Base-by-base conservation (phyloP, 495 filamentous ascomycete genomes). In the Thozetella sp. region DNA sequence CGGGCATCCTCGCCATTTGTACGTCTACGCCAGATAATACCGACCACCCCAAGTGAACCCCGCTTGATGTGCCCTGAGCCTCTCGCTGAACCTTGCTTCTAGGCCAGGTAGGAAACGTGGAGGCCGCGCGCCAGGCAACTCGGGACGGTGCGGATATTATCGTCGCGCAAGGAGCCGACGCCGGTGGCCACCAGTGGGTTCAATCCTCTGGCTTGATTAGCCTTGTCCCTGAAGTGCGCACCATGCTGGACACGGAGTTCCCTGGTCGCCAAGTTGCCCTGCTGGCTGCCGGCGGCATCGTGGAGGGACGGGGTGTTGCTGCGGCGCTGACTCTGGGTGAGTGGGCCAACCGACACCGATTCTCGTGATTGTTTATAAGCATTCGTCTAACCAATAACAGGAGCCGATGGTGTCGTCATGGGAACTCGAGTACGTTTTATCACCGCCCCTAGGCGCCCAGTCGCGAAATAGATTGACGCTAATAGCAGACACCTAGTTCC, bases 201-300 rank as follows among this genome's bases (percentile, higher is more conserved):
- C 63, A 67, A 0, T 86, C 85, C 1, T 78, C 88, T 1, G 83
- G 90, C 1, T 63, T 93, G 51, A 65, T 80, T 22, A 72, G 68
- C n/a, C 25, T 80, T 6, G 70, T 77, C 2, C 70, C 71, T 2
- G 76, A 78, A 63, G 59, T 77, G 40, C 67, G 66, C n/a, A 87
- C 90, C 65, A 68, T 76, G 52, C 53, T 93, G 54, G 64, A 59
- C 10, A 24, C 54, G 3, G 76, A 76, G 61, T 69, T 74, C 22
- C 63, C 63, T 3, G 66, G 63, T 1, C 68, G 37, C 54, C 65
- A 76, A 23, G 75, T 90, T 52, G 80, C 83, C 2, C 60, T 93
- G 2, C 68, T 93, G 34, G 91, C 89, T 0, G 88, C 91, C 0
- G 91, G 91, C 2, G 91, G 90, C 0, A 86, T 93, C 56, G 77